phyloP scores from a whole-genome alignment of 768 basidiomycete species.

The Calocera cornea region DNA sequence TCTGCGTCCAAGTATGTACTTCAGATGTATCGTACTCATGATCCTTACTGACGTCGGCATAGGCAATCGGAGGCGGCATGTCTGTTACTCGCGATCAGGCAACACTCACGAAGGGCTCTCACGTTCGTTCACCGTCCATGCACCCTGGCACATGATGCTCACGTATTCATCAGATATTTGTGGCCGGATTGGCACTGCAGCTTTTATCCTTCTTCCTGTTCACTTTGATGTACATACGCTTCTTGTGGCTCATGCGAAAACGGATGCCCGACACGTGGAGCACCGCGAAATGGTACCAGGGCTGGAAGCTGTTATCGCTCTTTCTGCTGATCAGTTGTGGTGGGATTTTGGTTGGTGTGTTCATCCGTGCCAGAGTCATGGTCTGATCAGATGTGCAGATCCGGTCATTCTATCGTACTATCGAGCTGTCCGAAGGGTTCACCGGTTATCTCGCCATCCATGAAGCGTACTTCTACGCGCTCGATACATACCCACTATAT shows the following conservation, averaged over 20 bases:
- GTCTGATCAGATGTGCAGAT: conserved; percentile 21
- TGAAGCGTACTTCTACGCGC: conserved; percentile 49
- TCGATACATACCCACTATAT: conserved; percentile 54
- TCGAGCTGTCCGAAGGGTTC: conserved; percentile 54
- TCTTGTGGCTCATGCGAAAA: conserved; percentile 36
- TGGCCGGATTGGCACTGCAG: conserved; percentile 45
- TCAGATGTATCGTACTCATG: background rate
- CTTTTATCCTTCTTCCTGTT: conserved; percentile 37
- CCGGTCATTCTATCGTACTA: conserved; percentile 46
- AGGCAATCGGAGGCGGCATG: conserved; percentile 39
- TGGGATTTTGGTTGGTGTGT: conserved; percentile 43
- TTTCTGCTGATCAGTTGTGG: conserved; percentile 43
- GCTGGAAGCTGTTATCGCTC: conserved; percentile 45
- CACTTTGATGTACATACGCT: conserved; percentile 33
- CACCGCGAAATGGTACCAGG: conserved; percentile 34
- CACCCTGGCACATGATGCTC: background rate
- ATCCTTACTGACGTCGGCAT: background rate
- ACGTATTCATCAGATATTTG: conserved; percentile 28
- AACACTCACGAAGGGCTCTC: conserved; percentile 24
- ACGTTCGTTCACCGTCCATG: conserved; percentile 21
- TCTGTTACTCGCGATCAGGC: conserved; percentile 29
- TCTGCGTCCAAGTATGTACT: conserved; percentile 43
- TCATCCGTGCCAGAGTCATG: conserved; percentile 21
- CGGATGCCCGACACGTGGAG: conserved; percentile 31
- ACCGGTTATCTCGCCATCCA: conserved; percentile 41